These are phyloP conservation scores for Aurinia saxatilis DNA, from an alignment of 345 rosid genomes.

Conservation along the genomic window DNA sequence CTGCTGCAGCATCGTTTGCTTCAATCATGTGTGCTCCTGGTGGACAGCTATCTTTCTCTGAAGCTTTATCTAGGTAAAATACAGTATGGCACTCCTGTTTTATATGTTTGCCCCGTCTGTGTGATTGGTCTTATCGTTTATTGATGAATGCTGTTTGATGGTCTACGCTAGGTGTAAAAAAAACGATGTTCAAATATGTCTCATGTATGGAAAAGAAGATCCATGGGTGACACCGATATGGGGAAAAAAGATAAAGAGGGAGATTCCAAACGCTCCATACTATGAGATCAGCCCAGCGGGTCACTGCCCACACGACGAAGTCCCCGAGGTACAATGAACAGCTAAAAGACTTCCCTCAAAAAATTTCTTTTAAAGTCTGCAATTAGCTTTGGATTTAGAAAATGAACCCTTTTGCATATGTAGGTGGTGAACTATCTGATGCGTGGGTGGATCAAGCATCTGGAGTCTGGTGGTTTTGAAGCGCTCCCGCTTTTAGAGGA, in stretches of 20 bases:
- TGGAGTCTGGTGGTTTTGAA: slow-evolving; percentile 55
- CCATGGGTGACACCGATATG: slow-evolving; percentile 97
- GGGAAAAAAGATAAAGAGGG: slow-evolving; percentile 72
- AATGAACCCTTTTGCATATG: slow-evolving; percentile 3
- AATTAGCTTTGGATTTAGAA: neutral
- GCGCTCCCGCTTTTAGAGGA: slow-evolving; percentile 56
- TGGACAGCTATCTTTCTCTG: slow-evolving; percentile 61
- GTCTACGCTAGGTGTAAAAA: slow-evolving; percentile 45
- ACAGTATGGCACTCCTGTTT: neutral
- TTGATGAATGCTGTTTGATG: neutral
- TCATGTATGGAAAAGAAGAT: slow-evolving; percentile 88
- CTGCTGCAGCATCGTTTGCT: slow-evolving; percentile 91
- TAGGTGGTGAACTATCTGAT: slow-evolving; percentile 83
- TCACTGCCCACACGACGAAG: slow-evolving; percentile 99
- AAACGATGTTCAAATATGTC: slow-evolving; percentile 60
- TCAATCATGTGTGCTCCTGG: slow-evolving; percentile 91
- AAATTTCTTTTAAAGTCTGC: neutral
- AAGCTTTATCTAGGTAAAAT: slow-evolving; percentile 45
- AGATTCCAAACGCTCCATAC: slow-evolving; percentile 70
- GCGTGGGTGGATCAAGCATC: slow-evolving; percentile 75
- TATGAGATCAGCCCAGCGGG: slow-evolving; percentile 98
- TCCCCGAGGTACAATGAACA: slow-evolving; percentile 69
- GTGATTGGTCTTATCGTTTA: neutral
- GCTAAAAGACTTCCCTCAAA: neutral
- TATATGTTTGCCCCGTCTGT: neutral